Base-by-base conservation (phyloP, 805 yeast genomes). In the Wickerhamomyces kurtzmanii region DNA sequence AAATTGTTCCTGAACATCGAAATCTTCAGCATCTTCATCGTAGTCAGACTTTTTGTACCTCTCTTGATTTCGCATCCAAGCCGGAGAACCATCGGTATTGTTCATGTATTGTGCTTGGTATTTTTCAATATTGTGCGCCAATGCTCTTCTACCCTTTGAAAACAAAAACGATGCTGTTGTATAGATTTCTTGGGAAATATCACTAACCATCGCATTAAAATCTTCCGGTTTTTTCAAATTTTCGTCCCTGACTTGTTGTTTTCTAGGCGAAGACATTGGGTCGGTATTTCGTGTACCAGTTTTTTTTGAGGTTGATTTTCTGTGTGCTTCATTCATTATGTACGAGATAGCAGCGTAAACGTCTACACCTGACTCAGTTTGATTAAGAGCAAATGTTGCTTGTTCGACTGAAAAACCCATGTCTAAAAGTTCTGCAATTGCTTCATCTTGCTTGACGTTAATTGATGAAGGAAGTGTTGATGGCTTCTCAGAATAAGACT, bases 371-470 rank as follows among this genome's bases (percentile, higher is more conserved):
- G 55, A 43, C 1, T 45, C 49, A 0, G 76, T 70, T 25, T 59
- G 53, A 6, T 53, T 62, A 20, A 84, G 58, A 0, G 93, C 93
- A 3, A 55, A 52, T 15, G 61, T 65, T 5, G 91, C 74, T 29
- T 62, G 68, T 2, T 71, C 75, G 1, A 68, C 55, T 1, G 77
- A 51, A 42, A 84, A 84, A 3, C 94, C 94, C 73, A 84, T 84
- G 33, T 83, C 91, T 3, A 81, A 52, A 23, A 83, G 57, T 39
- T 74, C 81, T 0, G 89, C 89, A 12, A 82, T 45, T 2, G 72
- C 61, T 23, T 55, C 55, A 37, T 75, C 81, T 24, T 51, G 48
- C 7, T 46, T 47, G 20, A 32, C 45, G 9, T 32, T 27, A 15
- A 32, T 31, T 6, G 28, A 18, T 5, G 23, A 22, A n/a, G 36